Percentiles rank a stretch among this genome's conserved stretches.
phyloP scores from a whole-genome alignment of 2,329 filamentous ascomycete species.

The Aspergillus spinulosporus region DNA sequence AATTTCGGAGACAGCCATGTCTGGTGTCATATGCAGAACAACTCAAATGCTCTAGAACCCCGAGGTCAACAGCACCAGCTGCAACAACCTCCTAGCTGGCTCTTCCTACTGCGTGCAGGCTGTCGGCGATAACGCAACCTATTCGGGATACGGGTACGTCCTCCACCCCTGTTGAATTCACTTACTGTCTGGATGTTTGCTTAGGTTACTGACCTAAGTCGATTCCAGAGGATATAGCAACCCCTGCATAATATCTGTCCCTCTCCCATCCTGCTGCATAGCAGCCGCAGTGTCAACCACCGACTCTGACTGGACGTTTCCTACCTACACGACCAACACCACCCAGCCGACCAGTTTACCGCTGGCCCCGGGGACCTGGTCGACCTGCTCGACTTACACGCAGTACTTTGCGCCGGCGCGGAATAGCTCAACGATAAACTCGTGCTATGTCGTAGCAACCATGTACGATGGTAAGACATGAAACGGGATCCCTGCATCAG shows the following conservation, averaged over 20 bases:
- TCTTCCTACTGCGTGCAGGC: not conserved
- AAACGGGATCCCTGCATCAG: not conserved
- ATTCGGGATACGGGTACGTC: not conserved
- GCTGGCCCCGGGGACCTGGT: constrained; percentile 5
- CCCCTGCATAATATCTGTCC: too few species aligned
- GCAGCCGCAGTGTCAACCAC: not conserved
- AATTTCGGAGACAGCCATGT: too few species aligned
- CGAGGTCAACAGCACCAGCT: not conserved
- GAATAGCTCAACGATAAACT: not conserved
- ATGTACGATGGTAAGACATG: constrained; percentile 5
- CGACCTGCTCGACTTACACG: constrained; percentile 8
- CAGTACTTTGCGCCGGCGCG: not conserved
- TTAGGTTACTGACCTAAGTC: too few species aligned
- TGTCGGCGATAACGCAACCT: not conserved
- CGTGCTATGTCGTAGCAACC: not conserved
- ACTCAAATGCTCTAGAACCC: not conserved
- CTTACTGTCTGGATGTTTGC: too few species aligned
- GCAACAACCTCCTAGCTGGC: not conserved
- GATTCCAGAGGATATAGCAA: too few species aligned
- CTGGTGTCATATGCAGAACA: not conserved
- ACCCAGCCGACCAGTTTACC: constrained; percentile 4
- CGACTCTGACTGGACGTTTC: constrained; percentile 2
- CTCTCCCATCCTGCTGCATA: not conserved
- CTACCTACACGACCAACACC: not conserved
- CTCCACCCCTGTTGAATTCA: not conserved